Evolutionary conservation across 2,329 filamentous ascomycete genomes (phyloP).

Genomic region (Paramyrothecium sp.): DNA sequence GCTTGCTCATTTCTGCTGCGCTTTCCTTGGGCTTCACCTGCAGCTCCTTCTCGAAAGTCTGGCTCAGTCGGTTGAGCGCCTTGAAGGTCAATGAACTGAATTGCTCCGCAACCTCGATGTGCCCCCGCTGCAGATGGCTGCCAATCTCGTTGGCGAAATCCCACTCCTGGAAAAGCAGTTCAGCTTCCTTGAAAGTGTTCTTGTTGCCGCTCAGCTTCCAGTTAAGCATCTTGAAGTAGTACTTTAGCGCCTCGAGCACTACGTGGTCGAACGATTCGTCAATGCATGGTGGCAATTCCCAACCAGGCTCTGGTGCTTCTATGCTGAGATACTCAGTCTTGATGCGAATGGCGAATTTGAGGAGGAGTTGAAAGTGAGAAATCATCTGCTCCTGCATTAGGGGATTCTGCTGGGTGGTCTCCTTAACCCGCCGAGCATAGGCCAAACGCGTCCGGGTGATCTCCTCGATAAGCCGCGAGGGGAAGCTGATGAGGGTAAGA

Average conservation of each 20-base stretch:
- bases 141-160: slow-evolving; percentile 95
- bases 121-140: slow-evolving; percentile 84
- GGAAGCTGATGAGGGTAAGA: slow-evolving; percentile 94
- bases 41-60: slow-evolving; percentile 89
- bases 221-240: slow-evolving; percentile 98
- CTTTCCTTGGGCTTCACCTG: slow-evolving; percentile 82
- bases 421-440: slow-evolving; percentile 94
- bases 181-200: slow-evolving; percentile 98
- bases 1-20: slow-evolving; percentile 86
- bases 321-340: slow-evolving; percentile 86
- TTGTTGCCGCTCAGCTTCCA: slow-evolving; percentile 98
- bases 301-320: slow-evolving; percentile 83
- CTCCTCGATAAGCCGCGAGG: slow-evolving; percentile 91
- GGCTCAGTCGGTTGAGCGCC: slow-evolving; percentile 81
- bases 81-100: slow-evolving; percentile 94
- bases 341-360: slow-evolving; percentile 88
- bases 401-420: slow-evolving; percentile 85
- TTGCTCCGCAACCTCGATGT: slow-evolving; percentile 96
- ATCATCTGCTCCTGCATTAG: slow-evolving; percentile 99
- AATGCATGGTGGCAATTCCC: slow-evolving; percentile 94
- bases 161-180: slow-evolving; percentile 97
- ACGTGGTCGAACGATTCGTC: slow-evolving; percentile 94
- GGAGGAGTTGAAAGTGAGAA: slow-evolving; percentile 87
- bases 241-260: slow-evolving; percentile 88
- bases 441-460: slow-evolving; percentile 89